Evolutionary conservation across 345 rosid species (phyloP).

Genomic region (Moricandia arvensis): DNA sequence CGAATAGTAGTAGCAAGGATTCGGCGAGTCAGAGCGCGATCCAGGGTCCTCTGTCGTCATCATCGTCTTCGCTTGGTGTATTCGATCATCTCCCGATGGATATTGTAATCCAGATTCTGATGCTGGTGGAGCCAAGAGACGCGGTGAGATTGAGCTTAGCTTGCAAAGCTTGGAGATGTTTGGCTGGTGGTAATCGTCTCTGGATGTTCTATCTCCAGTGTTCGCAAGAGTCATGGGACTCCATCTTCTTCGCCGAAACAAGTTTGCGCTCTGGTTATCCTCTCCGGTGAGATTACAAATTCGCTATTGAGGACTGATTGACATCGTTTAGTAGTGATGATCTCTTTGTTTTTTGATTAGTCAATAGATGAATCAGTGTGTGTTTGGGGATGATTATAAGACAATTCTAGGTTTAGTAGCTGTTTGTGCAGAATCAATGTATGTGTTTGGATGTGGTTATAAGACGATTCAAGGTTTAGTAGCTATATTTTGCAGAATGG

Average conservation of each 20-base stretch:
- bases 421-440: conserved; percentile 1
- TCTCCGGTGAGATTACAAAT: conserved; percentile 48
- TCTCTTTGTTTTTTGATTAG: background rate
- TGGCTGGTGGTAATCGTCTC: conserved; percentile 55
- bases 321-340: background rate
- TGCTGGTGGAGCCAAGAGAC: conserved; percentile 60
- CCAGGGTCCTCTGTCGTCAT: conserved; percentile 5
- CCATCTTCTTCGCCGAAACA: conserved; percentile 67
- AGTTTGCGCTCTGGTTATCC: conserved; percentile 63
- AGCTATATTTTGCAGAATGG: conserved; percentile 21
- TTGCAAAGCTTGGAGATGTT: conserved; percentile 49
- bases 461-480: background rate
- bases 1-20: conserved; percentile 17
- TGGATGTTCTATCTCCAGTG: conserved; percentile 69
- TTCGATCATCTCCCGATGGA: conserved; percentile 71
- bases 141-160: conserved; percentile 50
- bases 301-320: background rate
- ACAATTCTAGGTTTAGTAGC: background rate
- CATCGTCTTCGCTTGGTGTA: conserved; percentile 47
- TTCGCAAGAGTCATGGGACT: conserved; percentile 49
- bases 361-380: background rate
- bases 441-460: background rate
- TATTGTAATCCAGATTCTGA: conserved; percentile 57
- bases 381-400: background rate
- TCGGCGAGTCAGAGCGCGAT: conserved; percentile 8